A percentile compares a stretch with the other conserved stretches of the same genome.
Conservation (phyloP, 768 basidiomycete genomes). For the Rhodotorula paludigena region DNA sequence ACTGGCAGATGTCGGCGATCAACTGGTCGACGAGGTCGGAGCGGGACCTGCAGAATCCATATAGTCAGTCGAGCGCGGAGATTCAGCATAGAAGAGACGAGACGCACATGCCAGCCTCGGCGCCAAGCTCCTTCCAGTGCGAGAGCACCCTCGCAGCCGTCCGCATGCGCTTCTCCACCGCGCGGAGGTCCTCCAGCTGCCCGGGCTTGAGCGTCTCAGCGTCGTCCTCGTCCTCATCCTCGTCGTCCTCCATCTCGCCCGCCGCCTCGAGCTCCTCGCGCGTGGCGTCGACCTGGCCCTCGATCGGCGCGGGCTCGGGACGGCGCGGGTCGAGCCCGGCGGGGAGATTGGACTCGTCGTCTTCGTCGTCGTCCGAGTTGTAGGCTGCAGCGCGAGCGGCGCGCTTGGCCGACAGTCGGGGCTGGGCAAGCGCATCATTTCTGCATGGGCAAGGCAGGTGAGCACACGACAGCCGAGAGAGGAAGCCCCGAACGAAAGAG, state of each 20-base stretch:
- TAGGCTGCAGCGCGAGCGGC: slow-evolving; percentile 34
- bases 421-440: not conserved
- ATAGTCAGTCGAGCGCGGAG: no score
- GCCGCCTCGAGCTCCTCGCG: slow-evolving; percentile 50
- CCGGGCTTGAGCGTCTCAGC: slow-evolving; percentile 64
- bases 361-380: slow-evolving; percentile 35
- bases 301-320: slow-evolving; percentile 26
- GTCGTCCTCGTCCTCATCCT: slow-evolving; percentile 53
- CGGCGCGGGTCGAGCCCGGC: slow-evolving; percentile 23
- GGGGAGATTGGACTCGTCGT: slow-evolving; percentile 8
- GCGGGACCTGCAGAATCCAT: slow-evolving; percentile 58
- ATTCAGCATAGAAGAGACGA: not conserved
- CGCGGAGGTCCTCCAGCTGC: slow-evolving; percentile 63
- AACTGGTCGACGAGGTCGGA: slow-evolving; percentile 87
- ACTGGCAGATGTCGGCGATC: slow-evolving; percentile 79
- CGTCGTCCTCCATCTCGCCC: slow-evolving; percentile 49
- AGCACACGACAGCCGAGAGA: no score
- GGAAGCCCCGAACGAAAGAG: not conserved
- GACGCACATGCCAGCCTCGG: slow-evolving; percentile 61
- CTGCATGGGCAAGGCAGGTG: not conserved
- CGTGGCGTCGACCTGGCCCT: slow-evolving; percentile 31
- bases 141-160: slow-evolving; percentile 66
- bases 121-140: slow-evolving; percentile 65
- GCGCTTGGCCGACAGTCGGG: slow-evolving; percentile 20
- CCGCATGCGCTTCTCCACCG: slow-evolving; percentile 73